Base-by-base conservation (phyloP, 176 grass and related monocot genomes). In the Chloris gayana region DNA sequence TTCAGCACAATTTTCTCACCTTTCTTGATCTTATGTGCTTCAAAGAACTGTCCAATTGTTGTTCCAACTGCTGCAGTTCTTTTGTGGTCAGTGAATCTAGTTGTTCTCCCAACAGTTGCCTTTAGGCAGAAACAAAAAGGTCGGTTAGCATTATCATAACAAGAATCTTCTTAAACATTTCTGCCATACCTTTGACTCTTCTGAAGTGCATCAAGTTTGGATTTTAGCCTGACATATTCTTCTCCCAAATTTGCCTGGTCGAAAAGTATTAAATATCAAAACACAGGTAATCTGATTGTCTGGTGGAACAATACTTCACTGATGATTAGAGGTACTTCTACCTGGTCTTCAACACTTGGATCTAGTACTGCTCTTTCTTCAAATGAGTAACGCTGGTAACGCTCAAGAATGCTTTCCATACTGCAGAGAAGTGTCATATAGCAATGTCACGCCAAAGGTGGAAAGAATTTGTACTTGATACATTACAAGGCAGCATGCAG, bases 21-120 rank as follows among this genome's bases (percentile, higher is more conserved):
- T 91, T 97, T 92, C 87, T 94, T 88, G 89, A 90, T 88, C 91
- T 88, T 76, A 93, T 97, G 73, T 82, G 87, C 79, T 87, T 94
- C 85, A 97, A 82, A 88, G 91, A 89, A 84, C 63, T 32, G 39
- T 97, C 91, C 39, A 97, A 77, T 57, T 97, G 94, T 14, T 90
- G 89, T 82, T 97, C 94, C 91, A 97, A 73, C 65, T 94, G 85
- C 15, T 94, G 94, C 17, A 97, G 89, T 84, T 94, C 91, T 84
- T 91, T 97, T 31, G 15, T 51, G 15, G 82, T 86, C 34, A 97
- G 59, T 29, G 91, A 54, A 14, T 92, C 89, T 30, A 97, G 46
- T 80, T 94, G 87, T 85, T 97, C 94, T 47, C 94, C 94, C 82
- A 90, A 86, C 5, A 97, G 85, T 75, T 97, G 87, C 78, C 94